Evolutionary conservation across 164 flowering plant species (phyloP).

Genomic region (Protea cynaroides): DNA sequence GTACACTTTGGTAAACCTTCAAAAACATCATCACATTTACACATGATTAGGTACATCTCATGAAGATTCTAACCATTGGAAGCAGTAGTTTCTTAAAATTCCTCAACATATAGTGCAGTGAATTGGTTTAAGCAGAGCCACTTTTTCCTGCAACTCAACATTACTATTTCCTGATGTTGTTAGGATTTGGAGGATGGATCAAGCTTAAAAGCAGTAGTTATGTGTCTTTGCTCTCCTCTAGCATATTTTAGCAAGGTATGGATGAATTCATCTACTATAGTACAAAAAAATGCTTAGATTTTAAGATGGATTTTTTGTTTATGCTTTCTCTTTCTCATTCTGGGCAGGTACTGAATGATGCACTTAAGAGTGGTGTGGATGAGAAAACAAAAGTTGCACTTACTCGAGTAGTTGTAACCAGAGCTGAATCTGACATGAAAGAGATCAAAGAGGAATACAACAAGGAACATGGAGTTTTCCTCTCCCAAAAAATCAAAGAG

Average conservation of each 20-base stretch:
- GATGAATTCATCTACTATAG: neutral
- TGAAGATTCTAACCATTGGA: too few species aligned
- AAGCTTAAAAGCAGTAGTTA: conserved; percentile 32
- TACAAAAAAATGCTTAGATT: too few species aligned
- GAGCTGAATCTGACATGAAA: conserved; percentile 58
- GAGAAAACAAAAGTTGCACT: conserved; percentile 50
- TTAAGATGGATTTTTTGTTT: neutral
- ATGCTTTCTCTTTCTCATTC: neutral
- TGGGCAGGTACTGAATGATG: conserved; percentile 44
- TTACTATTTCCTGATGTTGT: neutral
- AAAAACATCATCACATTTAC: too few species aligned
- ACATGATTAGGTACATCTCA: too few species aligned
- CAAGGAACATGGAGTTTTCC: conserved; percentile 31
- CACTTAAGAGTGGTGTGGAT: conserved; percentile 36
- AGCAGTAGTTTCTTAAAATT: too few species aligned
- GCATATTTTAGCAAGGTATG: conserved; percentile 56
- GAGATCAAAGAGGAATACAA: conserved; percentile 50
- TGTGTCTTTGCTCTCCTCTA: conserved; percentile 49
- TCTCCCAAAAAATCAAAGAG: conserved; percentile 43
- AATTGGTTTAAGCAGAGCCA: too few species aligned
- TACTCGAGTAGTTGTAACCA: conserved; percentile 57
- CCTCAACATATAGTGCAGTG: too few species aligned
- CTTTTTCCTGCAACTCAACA: neutral
- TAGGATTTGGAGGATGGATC: conserved; percentile 48
- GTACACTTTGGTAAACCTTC: conserved; percentile 15